Evolutionary conservation across 345 rosid species (phyloP).

Genomic region (Camelina neglecta): DNA sequence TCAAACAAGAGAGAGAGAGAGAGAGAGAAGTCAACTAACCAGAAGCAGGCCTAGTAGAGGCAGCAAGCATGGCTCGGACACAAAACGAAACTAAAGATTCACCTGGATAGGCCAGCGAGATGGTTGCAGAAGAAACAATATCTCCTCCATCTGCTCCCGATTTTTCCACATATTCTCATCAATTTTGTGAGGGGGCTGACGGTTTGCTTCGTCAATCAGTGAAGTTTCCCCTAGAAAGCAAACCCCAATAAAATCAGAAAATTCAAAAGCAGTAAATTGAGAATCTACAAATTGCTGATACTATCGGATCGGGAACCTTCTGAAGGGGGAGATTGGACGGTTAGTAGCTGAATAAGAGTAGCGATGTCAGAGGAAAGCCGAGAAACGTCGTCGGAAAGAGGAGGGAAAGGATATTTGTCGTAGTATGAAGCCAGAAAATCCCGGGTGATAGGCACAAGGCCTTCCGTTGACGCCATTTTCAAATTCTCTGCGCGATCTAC

Average conservation of each 20-base stretch:
- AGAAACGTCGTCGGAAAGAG: slow-evolving; percentile 75
- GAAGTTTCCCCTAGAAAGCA: slow-evolving; percentile 54
- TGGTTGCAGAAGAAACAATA: slow-evolving; percentile 67
- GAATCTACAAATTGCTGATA: not conserved
- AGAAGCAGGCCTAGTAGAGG: slow-evolving; percentile 5
- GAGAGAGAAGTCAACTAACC: slow-evolving; percentile 13
- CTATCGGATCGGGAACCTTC: slow-evolving; percentile 53
- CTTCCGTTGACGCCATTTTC: slow-evolving; percentile 78
- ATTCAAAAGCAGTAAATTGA: not conserved
- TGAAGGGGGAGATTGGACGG: slow-evolving; percentile 58
- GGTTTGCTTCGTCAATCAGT: slow-evolving; percentile 63
- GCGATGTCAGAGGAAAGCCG: slow-evolving; percentile 70
- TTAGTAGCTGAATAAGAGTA: slow-evolving; percentile 58
- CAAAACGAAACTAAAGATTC: slow-evolving; percentile 20
- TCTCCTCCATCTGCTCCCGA: slow-evolving; percentile 89
- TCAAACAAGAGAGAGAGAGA: too few species aligned
- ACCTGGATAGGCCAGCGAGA: slow-evolving; percentile 74
- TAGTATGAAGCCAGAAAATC: slow-evolving; percentile 77
- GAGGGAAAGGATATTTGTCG: slow-evolving; percentile 70
- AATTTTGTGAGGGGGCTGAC: slow-evolving; percentile 78
- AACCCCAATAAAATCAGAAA: not conserved
- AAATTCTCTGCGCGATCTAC: slow-evolving; percentile 26
- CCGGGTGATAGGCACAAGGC: slow-evolving; percentile 87
- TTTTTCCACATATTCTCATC: slow-evolving; percentile 99
- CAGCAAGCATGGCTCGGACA: slow-evolving; percentile 4